phyloP scores from a whole-genome alignment of 1,284 basidiomycete genomes.

The Mycosarcoma maydis region DNA sequence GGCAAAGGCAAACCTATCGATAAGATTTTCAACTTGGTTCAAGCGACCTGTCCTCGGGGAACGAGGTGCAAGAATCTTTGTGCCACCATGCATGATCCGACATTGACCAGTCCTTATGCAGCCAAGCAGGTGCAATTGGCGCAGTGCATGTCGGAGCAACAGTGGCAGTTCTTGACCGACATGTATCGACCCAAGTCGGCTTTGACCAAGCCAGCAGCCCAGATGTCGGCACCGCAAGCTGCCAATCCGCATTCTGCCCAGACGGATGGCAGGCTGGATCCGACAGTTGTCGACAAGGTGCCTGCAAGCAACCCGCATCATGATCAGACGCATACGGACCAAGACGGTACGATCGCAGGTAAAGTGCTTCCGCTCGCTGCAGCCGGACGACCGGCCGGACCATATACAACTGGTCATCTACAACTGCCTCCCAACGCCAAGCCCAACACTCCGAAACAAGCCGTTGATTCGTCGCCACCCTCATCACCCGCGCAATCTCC shows the following conservation, averaged over 20 bases:
- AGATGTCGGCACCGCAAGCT: no score
- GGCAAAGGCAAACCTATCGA: constrained; percentile 9
- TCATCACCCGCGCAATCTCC: neutral
- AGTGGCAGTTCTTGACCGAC: constrained; percentile 20
- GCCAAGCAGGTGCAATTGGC: constrained; percentile 31
- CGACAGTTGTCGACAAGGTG: constrained; percentile 9
- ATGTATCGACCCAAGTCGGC: constrained; percentile 18
- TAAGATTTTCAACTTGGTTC: constrained; percentile 8
- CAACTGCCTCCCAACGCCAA: neutral
- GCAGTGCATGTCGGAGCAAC: constrained; percentile 7
- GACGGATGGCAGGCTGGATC: no score
- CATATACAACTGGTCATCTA: neutral
- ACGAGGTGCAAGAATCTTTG: constrained; percentile 37
- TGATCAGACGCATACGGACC: constrained; percentile 5
- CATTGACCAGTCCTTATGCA: constrained; percentile 13
- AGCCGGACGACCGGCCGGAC: neutral
- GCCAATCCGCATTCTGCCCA: no score
- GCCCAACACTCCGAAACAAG: neutral
- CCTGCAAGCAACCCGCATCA: constrained; percentile 3
- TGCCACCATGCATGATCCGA: constrained; percentile 18
- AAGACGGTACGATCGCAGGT: constrained; percentile 10
- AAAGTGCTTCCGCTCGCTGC: neutral
- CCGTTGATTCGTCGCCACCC: no score
- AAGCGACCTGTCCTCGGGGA: constrained; percentile 18
- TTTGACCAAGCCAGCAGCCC: neutral